A percentile compares a stretch with the other conserved stretches of the same genome.
phyloP scores from a whole-genome alignment of 768 basidiomycete genomes.

The Pleurotus eryngii region DNA sequence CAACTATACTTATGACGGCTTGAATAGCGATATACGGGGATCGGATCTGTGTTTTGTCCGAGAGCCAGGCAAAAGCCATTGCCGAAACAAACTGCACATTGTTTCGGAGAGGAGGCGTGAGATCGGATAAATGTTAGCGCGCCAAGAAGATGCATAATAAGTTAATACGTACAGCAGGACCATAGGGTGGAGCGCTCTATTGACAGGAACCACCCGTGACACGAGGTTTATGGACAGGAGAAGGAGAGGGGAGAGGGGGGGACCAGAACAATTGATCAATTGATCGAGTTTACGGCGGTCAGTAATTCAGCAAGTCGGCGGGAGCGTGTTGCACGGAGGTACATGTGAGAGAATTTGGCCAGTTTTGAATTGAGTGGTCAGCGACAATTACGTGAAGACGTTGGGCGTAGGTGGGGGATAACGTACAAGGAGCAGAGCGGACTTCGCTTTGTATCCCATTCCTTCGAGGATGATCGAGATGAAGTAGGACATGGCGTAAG shows the following conservation, averaged over 20 bases:
- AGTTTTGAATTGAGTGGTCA: too few species aligned
- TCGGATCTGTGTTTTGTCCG: constrained; percentile 41
- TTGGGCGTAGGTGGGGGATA: background rate
- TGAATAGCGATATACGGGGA: constrained; percentile 38
- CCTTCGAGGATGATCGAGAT: constrained; percentile 42
- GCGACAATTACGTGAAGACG: too few species aligned
- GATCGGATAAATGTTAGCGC: background rate
- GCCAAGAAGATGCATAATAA: background rate
- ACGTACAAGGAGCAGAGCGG: constrained; percentile 40
- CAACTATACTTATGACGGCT: constrained; percentile 34
- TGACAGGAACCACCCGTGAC: background rate
- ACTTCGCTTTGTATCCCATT: constrained; percentile 38
- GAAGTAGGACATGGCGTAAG: constrained; percentile 44
- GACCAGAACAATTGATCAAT: too few species aligned
- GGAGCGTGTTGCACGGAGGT: too few species aligned
- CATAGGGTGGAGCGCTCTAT: constrained; percentile 45
- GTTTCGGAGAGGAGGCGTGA: background rate
- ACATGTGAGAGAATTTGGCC: too few species aligned
- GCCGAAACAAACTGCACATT: constrained; percentile 30
- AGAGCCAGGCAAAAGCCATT: constrained; percentile 43
- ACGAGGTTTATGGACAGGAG: too few species aligned
- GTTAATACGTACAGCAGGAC: constrained; percentile 32
- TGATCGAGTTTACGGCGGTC: too few species aligned
- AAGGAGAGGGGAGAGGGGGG: too few species aligned
- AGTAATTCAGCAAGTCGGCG: too few species aligned